Evolutionary conservation across 805 yeast species (phyloP).

Genomic region (Kazachstania bromeliacearum): DNA sequence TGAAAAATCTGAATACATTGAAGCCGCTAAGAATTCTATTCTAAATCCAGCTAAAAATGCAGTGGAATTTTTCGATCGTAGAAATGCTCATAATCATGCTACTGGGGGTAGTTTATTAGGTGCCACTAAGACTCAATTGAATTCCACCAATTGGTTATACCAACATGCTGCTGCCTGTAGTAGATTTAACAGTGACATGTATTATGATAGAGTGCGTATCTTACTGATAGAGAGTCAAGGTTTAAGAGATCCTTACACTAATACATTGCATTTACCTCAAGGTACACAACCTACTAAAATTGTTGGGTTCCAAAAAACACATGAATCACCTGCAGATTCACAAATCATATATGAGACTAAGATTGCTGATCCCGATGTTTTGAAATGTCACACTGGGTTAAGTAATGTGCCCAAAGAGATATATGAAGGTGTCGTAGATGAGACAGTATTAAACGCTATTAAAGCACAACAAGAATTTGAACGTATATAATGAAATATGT

Average conservation of each 20-base stretch:
- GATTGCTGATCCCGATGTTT: constrained; percentile 37
- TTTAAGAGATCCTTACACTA: constrained; percentile 73
- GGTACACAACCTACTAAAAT: constrained; percentile 61
- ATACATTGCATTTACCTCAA: constrained; percentile 63
- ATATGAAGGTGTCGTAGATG: constrained; percentile 49
- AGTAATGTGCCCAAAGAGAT: constrained; percentile 47
- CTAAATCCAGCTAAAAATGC: constrained; percentile 30
- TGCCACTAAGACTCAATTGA: constrained; percentile 28
- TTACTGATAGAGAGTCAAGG: constrained; percentile 42
- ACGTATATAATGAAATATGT: constrained; percentile 9
- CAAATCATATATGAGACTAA: constrained; percentile 41
- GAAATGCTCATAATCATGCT: constrained; percentile 13
- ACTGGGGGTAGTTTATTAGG: constrained; percentile 29
- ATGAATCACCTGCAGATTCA: constrained; percentile 19
- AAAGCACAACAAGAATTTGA: constrained; percentile 50
- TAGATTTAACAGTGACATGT: constrained; percentile 55
- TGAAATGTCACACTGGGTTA: constrained; percentile 52
- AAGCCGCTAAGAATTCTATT: constrained; percentile 2
- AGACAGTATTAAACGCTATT: constrained; percentile 51
- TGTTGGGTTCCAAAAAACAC: constrained; percentile 14
- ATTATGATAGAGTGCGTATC: constrained; percentile 46
- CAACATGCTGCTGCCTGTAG: constrained; percentile 76
- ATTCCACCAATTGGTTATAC: constrained; percentile 73
- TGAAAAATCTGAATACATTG: not conserved
- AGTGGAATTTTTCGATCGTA: constrained; percentile 33